Evolutionary conservation across 192 early-diverging fungal species (phyloP).

Genomic region (Linnemannia schmuckeri): DNA sequence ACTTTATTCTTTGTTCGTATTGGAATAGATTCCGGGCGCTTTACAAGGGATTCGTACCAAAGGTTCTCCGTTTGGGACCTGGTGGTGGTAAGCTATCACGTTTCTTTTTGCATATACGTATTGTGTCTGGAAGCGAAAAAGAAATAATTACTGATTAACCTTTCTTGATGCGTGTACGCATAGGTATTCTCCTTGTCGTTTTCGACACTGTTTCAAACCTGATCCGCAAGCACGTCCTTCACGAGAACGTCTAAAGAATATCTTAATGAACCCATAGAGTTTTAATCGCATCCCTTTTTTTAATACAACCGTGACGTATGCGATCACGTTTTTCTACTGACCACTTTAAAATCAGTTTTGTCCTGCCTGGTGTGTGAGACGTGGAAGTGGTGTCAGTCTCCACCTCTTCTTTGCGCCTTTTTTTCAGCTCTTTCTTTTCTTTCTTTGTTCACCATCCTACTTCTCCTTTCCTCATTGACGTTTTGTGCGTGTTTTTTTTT

Average conservation of each 20-base stretch:
- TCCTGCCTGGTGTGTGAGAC: not conserved
- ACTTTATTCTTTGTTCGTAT: conserved; percentile 11
- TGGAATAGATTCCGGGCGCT: conserved; percentile 74
- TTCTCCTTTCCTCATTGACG: conserved; percentile 1
- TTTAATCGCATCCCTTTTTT: not conserved
- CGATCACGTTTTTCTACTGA: not conserved
- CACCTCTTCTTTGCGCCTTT: not conserved
- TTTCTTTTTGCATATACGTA: not conserved
- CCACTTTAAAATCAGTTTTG: not conserved
- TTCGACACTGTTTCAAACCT: conserved; percentile 88
- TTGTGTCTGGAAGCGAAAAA: not conserved
- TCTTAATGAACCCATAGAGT: not conserved
- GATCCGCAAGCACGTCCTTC: conserved; percentile 81
- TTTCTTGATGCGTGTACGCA: not conserved
- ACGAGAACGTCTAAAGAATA: conserved; percentile 20
- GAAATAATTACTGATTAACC: not conserved
- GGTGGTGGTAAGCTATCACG: conserved; percentile 59
- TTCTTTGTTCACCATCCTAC: conserved; percentile 1
- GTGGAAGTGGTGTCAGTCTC: not conserved
- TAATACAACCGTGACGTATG: not conserved
- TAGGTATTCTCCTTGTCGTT: conserved; percentile 87
- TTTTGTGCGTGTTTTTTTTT: not conserved
- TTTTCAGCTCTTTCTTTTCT: not conserved
- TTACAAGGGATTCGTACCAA: conserved; percentile 96
- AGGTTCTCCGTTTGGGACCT: conserved; percentile 95